Evolutionary conservation across 495 filamentous ascomycete genomes (phyloP).

Genomic region (Penicillium cinerascens): DNA sequence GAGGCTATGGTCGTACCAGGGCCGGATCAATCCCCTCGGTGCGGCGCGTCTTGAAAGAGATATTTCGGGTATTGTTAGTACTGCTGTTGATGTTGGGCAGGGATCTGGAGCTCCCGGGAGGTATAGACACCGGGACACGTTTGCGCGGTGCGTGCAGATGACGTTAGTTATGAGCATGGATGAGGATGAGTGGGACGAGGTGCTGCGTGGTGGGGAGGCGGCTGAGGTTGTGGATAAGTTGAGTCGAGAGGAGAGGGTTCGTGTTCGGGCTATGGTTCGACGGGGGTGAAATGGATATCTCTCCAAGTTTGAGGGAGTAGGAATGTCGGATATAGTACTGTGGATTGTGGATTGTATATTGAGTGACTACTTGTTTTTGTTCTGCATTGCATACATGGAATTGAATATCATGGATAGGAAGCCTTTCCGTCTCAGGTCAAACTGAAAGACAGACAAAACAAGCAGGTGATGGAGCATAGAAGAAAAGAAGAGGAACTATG

Average conservation of each 20-base stretch:
- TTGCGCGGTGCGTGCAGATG: conserved; percentile 78
- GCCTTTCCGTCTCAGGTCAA: no score
- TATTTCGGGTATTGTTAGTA: conserved; percentile 70
- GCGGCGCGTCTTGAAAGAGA: conserved; percentile 87
- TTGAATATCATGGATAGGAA: not conserved
- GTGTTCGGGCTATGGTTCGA: conserved; percentile 59
- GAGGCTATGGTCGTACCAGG: conserved; percentile 79
- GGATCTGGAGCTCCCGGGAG: conserved; percentile 31
- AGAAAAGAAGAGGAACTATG: no score
- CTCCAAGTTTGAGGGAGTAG: not conserved
- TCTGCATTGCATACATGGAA: not conserved
- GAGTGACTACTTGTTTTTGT: not conserved
- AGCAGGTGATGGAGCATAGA: no score
- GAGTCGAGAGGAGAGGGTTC: conserved; percentile 57
- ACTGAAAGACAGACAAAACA: no score
- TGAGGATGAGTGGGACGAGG: conserved; percentile 93
- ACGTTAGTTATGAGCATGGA: conserved; percentile 93
- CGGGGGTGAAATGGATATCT: conserved; percentile 1
- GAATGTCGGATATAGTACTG: no score
- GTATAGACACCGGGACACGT: conserved; percentile 77
- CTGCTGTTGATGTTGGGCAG: conserved; percentile 65
- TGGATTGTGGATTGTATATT: not conserved
- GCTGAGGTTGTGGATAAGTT: conserved; percentile 47
- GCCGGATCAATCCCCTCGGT: conserved; percentile 76
- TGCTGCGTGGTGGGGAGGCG: conserved; percentile 42